These are phyloP conservation scores for Dioscorea dumetorum DNA, from an alignment of 106 monocot species.

Conservation along the genomic window DNA sequence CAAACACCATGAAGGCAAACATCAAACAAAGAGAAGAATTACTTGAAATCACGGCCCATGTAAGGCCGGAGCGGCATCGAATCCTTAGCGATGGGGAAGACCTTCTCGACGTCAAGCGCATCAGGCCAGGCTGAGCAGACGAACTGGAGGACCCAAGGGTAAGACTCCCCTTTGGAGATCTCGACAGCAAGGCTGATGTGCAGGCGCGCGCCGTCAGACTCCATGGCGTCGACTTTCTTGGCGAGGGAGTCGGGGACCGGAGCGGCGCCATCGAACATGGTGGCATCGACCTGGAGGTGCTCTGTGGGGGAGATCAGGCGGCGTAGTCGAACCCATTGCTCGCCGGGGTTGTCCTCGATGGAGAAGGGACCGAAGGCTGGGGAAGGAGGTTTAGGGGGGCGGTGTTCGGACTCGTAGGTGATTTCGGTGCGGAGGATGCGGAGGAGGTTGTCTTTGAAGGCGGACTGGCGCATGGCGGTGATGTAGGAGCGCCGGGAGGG, in stretches of 20 bases:
- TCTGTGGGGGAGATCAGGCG: constrained; percentile 12
- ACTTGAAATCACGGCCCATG: constrained; percentile 42
- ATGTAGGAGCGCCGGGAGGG: constrained; percentile 27
- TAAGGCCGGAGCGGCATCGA: constrained; percentile 5
- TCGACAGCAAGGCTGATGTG: constrained; percentile 59
- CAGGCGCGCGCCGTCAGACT: constrained; percentile 20
- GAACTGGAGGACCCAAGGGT: constrained; percentile 34
- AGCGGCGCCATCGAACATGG: constrained; percentile 69
- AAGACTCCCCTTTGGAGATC: constrained; percentile 34
- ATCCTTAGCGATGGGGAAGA: constrained; percentile 25
- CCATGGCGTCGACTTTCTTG: constrained; percentile 19
- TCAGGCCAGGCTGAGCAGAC: constrained; percentile 82
- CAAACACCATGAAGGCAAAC: neutral
- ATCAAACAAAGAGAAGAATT: neutral
- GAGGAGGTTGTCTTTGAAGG: constrained; percentile 52
- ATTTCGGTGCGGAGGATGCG: constrained; percentile 67
- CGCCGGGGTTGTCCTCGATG: constrained; percentile 56
- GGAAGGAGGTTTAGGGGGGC: constrained; percentile 33
- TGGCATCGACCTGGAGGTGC: constrained; percentile 64
- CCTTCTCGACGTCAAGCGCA: constrained; percentile 56
- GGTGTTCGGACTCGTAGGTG: constrained; percentile 28
- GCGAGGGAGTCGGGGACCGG: constrained; percentile 17
- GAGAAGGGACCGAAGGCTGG: constrained; percentile 34
- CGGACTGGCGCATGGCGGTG: constrained; percentile 52
- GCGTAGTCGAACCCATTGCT: constrained; percentile 60